Evolutionary conservation across 768 basidiomycete genomes (phyloP).

Genomic region (Phylloporus arenicola): DNA sequence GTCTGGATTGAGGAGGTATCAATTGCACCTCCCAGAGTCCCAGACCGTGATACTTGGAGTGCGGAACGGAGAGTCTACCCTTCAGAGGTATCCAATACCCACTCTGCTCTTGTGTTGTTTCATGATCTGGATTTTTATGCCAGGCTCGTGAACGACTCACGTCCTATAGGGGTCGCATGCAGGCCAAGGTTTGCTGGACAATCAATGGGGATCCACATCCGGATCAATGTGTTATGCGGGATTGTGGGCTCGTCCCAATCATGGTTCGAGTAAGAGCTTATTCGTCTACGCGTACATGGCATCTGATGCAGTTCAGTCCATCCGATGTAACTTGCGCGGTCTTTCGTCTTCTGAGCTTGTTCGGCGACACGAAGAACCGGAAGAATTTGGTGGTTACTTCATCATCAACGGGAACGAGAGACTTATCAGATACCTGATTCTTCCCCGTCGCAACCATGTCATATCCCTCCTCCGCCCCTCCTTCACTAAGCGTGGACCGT

Average conservation of each 20-base stretch:
- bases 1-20: conserved; percentile 86
- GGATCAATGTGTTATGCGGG: conserved; percentile 63
- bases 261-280: conserved; percentile 85
- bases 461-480: conserved; percentile 88
- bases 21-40: conserved; percentile 79
- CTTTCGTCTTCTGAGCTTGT: conserved; percentile 87
- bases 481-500: conserved; percentile 88
- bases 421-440: conserved; percentile 93
- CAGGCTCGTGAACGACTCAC: conserved; percentile 91
- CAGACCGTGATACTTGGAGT: conserved; percentile 73
- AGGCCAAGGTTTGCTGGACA: conserved; percentile 79
- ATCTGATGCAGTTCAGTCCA: conserved; percentile 51
- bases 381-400: conserved; percentile 99
- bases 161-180: conserved; percentile 90
- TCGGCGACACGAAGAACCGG: conserved; percentile 87
- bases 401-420: conserved; percentile 99
- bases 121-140: conserved; percentile 6
- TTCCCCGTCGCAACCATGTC: conserved; percentile 93
- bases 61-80: conserved; percentile 80
- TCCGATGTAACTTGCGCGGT: conserved; percentile 83
- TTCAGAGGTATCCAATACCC: conserved; percentile 57
- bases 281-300: not conserved
- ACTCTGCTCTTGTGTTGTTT: not conserved
- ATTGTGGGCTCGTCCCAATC: conserved; percentile 90
- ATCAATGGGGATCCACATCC: conserved; percentile 60